phyloP scores from a whole-genome alignment of 1,284 basidiomycete species.

The Agroathelia rolfsii region DNA sequence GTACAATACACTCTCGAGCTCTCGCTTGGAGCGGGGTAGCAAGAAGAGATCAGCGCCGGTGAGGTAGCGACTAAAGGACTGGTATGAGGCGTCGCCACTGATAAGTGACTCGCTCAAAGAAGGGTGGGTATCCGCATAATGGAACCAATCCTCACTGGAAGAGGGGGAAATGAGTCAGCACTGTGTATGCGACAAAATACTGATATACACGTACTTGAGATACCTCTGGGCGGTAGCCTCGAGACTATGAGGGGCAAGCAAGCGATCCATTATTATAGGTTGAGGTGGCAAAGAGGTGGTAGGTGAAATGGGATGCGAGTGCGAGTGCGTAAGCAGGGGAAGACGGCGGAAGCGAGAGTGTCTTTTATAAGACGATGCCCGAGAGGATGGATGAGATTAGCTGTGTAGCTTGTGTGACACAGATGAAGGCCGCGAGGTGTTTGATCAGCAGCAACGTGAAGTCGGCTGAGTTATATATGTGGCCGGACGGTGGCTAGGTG shows the following conservation, averaged over 20 bases:
- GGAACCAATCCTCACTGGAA: constrained; percentile 51
- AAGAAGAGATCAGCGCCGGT: constrained; percentile 59
- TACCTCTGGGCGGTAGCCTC: constrained; percentile 64
- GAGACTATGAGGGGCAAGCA: constrained; percentile 60
- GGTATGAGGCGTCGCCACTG: constrained; percentile 57
- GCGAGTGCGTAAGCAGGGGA: too few species aligned
- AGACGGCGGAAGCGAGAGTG: too few species aligned
- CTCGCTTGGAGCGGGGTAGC: constrained; percentile 47
- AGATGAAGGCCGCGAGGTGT: too few species aligned
- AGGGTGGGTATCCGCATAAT: constrained; percentile 58
- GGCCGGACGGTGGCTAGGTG: too few species aligned
- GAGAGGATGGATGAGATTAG: too few species aligned
- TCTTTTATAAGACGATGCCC: too few species aligned
- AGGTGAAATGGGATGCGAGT: too few species aligned
- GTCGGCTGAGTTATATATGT: too few species aligned
- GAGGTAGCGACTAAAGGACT: constrained; percentile 50
- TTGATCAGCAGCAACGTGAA: too few species aligned
- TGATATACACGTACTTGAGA: constrained; percentile 41
- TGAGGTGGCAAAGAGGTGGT: constrained; percentile 11
- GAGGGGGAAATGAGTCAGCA: constrained; percentile 11
- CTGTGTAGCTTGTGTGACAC: too few species aligned
- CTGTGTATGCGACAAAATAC: constrained; percentile 8
- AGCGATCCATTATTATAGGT: constrained; percentile 46
- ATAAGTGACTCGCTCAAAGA: constrained; percentile 65
- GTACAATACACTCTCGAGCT: constrained; percentile 65